Evolutionary conservation across 169 alveolate species (phyloP).

Genomic region (Plasmodium coatneyi): DNA sequence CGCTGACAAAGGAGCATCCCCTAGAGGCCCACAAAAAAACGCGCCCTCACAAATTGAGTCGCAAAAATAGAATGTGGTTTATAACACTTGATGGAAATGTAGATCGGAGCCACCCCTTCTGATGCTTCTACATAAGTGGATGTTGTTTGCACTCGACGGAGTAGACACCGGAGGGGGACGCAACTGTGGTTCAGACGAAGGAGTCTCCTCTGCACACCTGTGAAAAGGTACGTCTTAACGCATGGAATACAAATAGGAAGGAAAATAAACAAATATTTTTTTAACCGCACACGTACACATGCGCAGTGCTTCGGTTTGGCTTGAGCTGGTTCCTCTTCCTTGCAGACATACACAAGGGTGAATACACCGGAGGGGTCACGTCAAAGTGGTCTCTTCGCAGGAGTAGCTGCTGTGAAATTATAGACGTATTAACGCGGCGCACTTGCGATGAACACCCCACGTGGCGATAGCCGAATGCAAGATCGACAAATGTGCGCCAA

Average conservation of each 20-base stretch:
- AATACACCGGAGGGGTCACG: background rate
- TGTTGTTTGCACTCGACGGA: background rate
- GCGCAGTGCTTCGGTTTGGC: background rate
- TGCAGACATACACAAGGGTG: background rate
- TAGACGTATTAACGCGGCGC: background rate
- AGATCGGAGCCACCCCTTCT: background rate
- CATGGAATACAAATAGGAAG: background rate
- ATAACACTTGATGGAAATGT: background rate
- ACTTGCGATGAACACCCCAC: background rate
- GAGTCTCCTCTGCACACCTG: background rate
- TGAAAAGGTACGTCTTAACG: background rate
- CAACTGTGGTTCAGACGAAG: background rate
- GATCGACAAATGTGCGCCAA: background rate
- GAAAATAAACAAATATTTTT: background rate
- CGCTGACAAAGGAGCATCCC: background rate
- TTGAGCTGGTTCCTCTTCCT: background rate
- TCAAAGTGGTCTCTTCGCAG: background rate
- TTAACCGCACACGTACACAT: background rate
- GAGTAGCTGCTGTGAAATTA: background rate
- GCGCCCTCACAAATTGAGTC: background rate
- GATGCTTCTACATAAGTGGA: background rate
- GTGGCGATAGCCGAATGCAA: background rate
- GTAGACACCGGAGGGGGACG: background rate
- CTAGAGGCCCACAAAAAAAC: background rate
- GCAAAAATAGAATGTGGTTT: background rate